Evolutionary conservation across 164 flowering plant species (phyloP), one percentile per base, ranked within the genome.

Genomic region (Paratinospora sagittata): DNA sequence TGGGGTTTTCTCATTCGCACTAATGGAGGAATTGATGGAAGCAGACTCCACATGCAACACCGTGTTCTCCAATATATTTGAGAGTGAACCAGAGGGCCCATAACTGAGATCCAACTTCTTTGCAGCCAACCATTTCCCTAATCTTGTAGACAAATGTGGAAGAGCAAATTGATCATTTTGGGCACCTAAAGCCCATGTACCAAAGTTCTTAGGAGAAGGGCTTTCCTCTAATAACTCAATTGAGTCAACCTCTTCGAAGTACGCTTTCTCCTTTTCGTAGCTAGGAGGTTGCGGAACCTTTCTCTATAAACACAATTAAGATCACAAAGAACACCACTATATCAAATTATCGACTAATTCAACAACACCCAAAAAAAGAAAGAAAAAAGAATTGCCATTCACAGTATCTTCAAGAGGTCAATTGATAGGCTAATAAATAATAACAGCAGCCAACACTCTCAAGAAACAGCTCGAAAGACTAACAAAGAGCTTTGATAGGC

Each of bases 201-300:
- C 71, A 65, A 63, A 78, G 71, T 78, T 82, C 75, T 91, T 91
- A 16, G 99, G 98, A 8, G 99, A 96, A 45, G 99, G 98, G 70
- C 98, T 92, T 76, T 93, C 99, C 80, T 91, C 97, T 72, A 86
- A 45, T 81, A 96, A 81, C 76, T 91, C 92, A 78, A 85, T 85
- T 26, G 93, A 81, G 82, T 93, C 98, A 70, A 93, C 90, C 78
- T 93, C 98, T 75, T 93, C 69, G 78, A 96, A 96, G 77, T 93
- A 93, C 61, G 85, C 88, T 34, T 76, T 69, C 75, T 93, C 98
- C 76, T 85, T 87, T 13, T 86, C 94, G 73, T 74, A 91, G 77
- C 77, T 87, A 30, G 82, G 82, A 72, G 82, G 82, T 37, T 69
- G 81, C 27, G 73, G 75, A 39, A 26, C 64, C 81, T 82, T 92